phyloP scores from a whole-genome alignment of 192 early-diverging fungal genomes.

The Coemansia sp. region DNA sequence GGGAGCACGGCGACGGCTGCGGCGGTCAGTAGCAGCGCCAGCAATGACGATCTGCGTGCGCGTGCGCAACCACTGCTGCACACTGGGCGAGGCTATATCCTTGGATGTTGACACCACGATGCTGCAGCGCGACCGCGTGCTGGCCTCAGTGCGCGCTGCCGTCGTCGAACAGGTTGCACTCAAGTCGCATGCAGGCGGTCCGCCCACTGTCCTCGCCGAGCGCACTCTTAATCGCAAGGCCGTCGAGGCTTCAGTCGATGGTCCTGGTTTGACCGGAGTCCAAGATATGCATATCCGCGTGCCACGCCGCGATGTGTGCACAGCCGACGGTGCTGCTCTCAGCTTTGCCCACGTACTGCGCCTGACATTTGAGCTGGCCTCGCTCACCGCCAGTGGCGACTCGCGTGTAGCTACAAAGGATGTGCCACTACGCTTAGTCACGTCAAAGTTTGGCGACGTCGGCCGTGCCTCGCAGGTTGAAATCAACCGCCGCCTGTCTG shows the following conservation, averaged over 20 bases:
- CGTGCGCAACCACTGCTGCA: constrained; percentile 57
- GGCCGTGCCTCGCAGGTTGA: constrained; percentile 53
- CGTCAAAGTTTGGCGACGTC: constrained; percentile 55
- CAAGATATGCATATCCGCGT: constrained; percentile 55
- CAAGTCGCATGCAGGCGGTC: constrained; percentile 32
- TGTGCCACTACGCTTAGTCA: constrained; percentile 49
- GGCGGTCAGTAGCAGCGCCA: constrained; percentile 39
- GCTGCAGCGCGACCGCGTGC: constrained; percentile 55
- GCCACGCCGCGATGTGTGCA: constrained; percentile 52
- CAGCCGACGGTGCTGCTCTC: constrained; percentile 45
- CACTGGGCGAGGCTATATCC: constrained; percentile 48
- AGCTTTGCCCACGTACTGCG: constrained; percentile 49
- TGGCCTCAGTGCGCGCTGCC: constrained; percentile 52
- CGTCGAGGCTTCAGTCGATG: constrained; percentile 17
- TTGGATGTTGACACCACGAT: constrained; percentile 54
- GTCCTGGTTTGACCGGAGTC: constrained; percentile 27
- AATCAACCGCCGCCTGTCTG: constrained; percentile 50
- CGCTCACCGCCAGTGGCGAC: constrained; percentile 34
- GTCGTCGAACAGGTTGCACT: constrained; percentile 53
- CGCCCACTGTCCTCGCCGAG: constrained; percentile 49
- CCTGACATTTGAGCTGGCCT: constrained; percentile 53
- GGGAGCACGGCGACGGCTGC: constrained; percentile 40
- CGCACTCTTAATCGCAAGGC: constrained; percentile 57
- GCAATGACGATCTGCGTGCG: constrained; percentile 57
- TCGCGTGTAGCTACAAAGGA: constrained; percentile 52